phyloP scores from a whole-genome alignment of 1,139 yeast species.

The Scheffersomyces cryptocercus region DNA sequence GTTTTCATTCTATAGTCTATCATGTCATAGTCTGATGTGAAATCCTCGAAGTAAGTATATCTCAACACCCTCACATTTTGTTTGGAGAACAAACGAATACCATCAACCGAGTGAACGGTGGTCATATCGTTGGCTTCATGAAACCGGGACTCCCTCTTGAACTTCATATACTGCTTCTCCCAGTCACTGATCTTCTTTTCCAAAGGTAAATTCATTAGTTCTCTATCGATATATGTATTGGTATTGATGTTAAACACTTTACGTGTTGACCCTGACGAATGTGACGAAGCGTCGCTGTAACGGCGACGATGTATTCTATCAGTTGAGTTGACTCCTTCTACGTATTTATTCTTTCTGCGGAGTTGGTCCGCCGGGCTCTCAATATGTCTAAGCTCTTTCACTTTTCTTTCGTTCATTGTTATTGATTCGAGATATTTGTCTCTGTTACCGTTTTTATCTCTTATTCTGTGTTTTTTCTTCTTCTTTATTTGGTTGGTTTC shows the following conservation, averaged over 20 bases:
- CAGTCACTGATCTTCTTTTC: slow-evolving; percentile 19
- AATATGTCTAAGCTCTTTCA: too few species aligned
- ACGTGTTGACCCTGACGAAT: slow-evolving; percentile 3
- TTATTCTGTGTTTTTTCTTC: background rate
- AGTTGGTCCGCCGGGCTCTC: too few species aligned
- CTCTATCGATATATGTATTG: slow-evolving; percentile 12
- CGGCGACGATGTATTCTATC: background rate
- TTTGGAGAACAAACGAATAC: slow-evolving; percentile 16
- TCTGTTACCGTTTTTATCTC: background rate
- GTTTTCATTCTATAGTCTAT: slow-evolving; percentile 16
- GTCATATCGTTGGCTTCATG: slow-evolving; percentile 19
- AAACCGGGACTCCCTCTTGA: slow-evolving; percentile 12
- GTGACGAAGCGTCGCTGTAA: background rate
- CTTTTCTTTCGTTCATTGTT: background rate
- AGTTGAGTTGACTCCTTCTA: background rate
- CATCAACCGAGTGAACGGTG: slow-evolving; percentile 16
- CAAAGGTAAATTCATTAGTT: slow-evolving; percentile 9
- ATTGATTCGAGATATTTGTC: background rate
- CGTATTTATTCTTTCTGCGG: too few species aligned
- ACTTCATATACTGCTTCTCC: slow-evolving; percentile 13
- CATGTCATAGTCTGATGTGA: slow-evolving; percentile 13
- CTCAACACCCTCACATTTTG: slow-evolving; percentile 24
- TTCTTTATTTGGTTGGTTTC: background rate
- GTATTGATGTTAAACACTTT: slow-evolving; percentile 17
- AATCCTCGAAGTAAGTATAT: slow-evolving; percentile 26